Conservation (phyloP, 2,329 filamentous ascomycete genomes). For the Fusarium sp. region DNA sequence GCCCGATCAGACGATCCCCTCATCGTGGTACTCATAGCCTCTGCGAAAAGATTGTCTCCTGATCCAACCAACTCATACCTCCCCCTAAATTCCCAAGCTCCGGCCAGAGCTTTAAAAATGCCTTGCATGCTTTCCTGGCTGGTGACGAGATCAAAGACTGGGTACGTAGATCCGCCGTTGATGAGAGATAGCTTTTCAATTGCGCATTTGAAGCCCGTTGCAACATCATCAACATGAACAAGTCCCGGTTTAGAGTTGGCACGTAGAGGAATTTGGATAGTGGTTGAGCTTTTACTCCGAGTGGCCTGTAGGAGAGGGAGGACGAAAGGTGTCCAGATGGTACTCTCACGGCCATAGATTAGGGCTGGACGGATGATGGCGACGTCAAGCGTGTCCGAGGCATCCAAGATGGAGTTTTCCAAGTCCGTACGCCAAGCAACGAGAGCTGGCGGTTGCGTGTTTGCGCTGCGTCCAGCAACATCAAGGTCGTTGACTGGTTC, state of each 20-base stretch:
- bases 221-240: conserved; percentile 1
- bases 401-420: neutral
- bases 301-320: neutral
- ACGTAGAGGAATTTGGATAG: neutral
- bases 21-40: neutral
- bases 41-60: neutral
- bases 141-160: neutral
- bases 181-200: neutral
- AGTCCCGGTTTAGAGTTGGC: neutral
- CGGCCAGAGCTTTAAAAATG: neutral
- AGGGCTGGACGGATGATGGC: neutral
- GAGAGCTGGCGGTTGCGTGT: neutral
- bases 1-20: neutral
- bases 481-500: neutral
- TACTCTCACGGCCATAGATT: neutral
- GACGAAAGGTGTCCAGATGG: neutral
- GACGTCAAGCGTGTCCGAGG: neutral
- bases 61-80: neutral
- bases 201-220: neutral
- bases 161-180: neutral
- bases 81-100: neutral
- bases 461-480: neutral
- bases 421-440: neutral
- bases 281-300: neutral
- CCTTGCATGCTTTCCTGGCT: neutral